Evolutionary conservation across 2,329 filamentous ascomycete genomes (phyloP).

Genomic region (Coleophoma eucalyptorum): DNA sequence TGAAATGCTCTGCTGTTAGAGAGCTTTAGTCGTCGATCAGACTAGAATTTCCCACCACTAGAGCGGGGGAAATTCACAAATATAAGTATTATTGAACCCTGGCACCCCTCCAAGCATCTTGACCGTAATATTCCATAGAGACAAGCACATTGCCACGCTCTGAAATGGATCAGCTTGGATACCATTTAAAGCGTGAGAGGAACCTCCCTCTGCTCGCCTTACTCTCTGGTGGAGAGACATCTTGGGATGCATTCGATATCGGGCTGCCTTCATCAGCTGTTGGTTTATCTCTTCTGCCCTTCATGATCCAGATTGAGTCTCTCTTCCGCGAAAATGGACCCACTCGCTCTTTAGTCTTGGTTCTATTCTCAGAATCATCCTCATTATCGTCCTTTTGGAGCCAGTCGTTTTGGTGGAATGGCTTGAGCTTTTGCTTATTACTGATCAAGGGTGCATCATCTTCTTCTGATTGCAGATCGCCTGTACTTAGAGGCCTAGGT

Average conservation of each 20-base stretch:
- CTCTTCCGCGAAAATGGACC: conserved; percentile 34
- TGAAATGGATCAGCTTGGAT: conserved; percentile 13
- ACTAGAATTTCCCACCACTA: no score
- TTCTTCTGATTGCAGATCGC: conserved; percentile 17
- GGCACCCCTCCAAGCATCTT: no score
- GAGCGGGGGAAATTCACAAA: no score
- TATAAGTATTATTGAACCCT: no score
- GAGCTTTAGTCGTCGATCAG: no score
- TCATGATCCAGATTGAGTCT: conserved; percentile 47
- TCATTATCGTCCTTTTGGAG: conserved; percentile 49
- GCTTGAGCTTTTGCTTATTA: conserved; percentile 7
- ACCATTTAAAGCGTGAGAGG: conserved; percentile 22
- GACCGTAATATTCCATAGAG: no score
- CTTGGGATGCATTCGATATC: conserved; percentile 11
- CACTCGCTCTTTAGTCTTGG: conserved; percentile 14
- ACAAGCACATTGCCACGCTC: no score
- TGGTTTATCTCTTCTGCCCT: conserved; percentile 30
- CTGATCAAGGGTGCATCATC: conserved; percentile 5
- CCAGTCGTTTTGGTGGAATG: conserved; percentile 41
- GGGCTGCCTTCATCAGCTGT: conserved; percentile 17
- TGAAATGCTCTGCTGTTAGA: no score
- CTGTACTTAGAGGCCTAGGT: conserved; percentile 15
- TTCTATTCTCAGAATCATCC: conserved; percentile 10
- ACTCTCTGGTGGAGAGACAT: conserved; percentile 8
- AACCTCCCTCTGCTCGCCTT: conserved; percentile 16